Conservation (phyloP, 345 rosid genomes). For the Gossypium arboreum region DNA sequence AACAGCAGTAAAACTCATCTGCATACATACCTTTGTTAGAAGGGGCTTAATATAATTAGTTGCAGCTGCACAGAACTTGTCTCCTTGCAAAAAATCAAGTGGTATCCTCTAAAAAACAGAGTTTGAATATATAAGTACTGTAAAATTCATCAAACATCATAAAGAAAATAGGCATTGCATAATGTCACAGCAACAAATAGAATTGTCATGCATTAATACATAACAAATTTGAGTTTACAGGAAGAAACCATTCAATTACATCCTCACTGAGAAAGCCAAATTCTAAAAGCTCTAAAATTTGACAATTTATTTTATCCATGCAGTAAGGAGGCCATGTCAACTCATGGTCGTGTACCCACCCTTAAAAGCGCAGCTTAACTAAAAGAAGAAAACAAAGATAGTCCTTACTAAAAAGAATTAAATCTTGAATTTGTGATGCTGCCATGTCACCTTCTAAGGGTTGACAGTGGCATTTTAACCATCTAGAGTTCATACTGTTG, state of each 20-base stretch:
- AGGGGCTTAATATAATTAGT: constrained; percentile 76
- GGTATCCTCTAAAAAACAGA: constrained; percentile 74
- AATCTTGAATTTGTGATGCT: background rate
- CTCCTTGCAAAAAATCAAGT: constrained; percentile 88
- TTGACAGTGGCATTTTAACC: background rate
- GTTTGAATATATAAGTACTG: constrained; percentile 1
- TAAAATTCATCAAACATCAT: constrained; percentile 4
- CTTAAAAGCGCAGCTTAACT: background rate
- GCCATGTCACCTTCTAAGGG: background rate
- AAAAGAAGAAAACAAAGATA: constrained; percentile 11
- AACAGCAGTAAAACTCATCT: constrained; percentile 7
- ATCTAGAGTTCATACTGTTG: background rate
- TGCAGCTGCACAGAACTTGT: constrained; percentile 74
- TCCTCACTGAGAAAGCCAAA: background rate
- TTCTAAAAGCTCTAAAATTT: background rate
- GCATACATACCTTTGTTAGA: constrained; percentile 68
- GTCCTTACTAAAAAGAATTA: background rate
- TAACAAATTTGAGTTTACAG: background rate
- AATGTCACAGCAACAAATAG: background rate
- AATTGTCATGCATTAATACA: background rate
- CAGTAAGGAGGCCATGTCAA: background rate
- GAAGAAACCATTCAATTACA: background rate
- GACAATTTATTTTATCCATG: background rate
- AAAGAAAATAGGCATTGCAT: background rate
- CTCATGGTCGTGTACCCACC: background rate